Evolutionary conservation across 1,284 basidiomycete species (phyloP).

Genomic region (Apiotrichum sp.): DNA sequence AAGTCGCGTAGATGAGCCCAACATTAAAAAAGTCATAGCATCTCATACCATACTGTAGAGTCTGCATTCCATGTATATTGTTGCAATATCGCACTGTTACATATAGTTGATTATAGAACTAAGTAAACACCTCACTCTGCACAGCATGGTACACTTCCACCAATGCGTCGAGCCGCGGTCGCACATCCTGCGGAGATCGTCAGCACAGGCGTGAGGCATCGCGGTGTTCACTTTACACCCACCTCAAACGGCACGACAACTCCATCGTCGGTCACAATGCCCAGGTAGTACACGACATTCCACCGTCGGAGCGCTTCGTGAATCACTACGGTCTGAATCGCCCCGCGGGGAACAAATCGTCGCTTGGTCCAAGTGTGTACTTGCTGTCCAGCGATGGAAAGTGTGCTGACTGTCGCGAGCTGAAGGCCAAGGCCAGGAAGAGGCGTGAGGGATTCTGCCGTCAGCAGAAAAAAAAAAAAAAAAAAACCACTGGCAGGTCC

Average conservation of each 20-base stretch:
- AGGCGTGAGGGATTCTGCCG: constrained; percentile 33
- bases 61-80: no score
- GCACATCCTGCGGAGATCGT: constrained; percentile 19
- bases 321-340: constrained; percentile 31
- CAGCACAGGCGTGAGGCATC: neutral
- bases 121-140: constrained; percentile 24
- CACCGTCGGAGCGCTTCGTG: constrained; percentile 38
- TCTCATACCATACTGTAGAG: no score
- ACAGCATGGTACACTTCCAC: constrained; percentile 33
- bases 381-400: constrained; percentile 1
- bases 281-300: constrained; percentile 35
- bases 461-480: constrained; percentile 12
- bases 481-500: no score
- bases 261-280: constrained; percentile 22
- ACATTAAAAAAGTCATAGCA: no score
- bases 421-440: constrained; percentile 57
- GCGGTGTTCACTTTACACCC: constrained; percentile 7
- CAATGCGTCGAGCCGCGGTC: constrained; percentile 26
- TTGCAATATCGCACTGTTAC: no score
- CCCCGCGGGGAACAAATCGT: constrained; percentile 28
- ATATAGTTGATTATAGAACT: neutral
- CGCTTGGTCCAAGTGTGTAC: constrained; percentile 13
- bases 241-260: constrained; percentile 33
- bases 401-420: constrained; percentile 52
- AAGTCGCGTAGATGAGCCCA: no score